Percentiles rank a stretch among this genome's conserved stretches.
phyloP scores from a whole-genome alignment of 495 filamentous ascomycete species.

The Aspergillus avenaceus region DNA sequence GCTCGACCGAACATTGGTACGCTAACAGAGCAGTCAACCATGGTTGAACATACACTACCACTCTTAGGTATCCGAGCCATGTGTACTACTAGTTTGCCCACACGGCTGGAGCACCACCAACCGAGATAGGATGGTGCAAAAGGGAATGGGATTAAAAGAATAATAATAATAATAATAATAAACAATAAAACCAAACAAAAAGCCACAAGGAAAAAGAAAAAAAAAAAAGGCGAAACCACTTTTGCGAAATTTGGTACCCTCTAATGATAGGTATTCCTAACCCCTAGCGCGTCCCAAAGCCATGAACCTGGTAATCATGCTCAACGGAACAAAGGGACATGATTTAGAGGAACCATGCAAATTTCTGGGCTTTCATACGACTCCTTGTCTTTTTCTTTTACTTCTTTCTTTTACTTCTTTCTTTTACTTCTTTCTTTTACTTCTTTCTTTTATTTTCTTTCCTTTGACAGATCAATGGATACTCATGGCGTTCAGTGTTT shows the following conservation, averaged over 20 bases:
- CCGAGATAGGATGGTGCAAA: too few relatives aligned
- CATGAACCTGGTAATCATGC: constrained; percentile 3
- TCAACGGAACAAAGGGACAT: neutral
- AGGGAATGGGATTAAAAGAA: neutral
- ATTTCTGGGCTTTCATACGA: neutral
- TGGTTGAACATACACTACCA: constrained; percentile 10
- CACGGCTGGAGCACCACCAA: neutral
- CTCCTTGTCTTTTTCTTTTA: neutral
- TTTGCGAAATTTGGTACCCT: neutral
- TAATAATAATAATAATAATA: neutral
- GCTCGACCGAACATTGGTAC: constrained; percentile 14
- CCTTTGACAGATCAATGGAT: too few relatives aligned
- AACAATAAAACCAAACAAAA: too few relatives aligned
- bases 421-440: neutral
- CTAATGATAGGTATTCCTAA: constrained; percentile 3
- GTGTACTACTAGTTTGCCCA: neutral
- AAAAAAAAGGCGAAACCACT: neutral
- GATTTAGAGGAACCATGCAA: neutral
- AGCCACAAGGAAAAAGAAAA: too few relatives aligned
- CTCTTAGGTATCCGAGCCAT: neutral
- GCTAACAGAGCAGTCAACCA: constrained; percentile 14
- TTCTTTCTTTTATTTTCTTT: neutral
- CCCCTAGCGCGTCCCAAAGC: constrained; percentile 6
- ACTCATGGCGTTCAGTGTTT: too few relatives aligned
- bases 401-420: neutral